phyloP scores from a whole-genome alignment of 306 rosid genomes.

The Nissolia schottii region DNA sequence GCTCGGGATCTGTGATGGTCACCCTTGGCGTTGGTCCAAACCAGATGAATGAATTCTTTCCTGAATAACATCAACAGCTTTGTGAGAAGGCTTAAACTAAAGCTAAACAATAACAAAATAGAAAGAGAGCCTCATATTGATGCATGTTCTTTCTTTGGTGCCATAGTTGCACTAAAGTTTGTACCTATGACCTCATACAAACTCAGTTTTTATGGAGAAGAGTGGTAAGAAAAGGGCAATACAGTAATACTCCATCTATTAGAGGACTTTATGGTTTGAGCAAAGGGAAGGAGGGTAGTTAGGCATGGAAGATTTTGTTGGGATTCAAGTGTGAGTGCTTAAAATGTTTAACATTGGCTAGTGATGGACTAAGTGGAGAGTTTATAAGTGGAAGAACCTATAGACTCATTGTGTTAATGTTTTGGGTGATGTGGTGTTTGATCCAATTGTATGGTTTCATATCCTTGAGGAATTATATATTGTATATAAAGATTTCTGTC shows the following conservation, averaged over 20 bases:
- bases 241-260: not conserved
- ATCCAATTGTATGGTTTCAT: too few species aligned
- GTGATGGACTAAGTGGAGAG: too few species aligned
- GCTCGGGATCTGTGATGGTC: conserved; percentile 43
- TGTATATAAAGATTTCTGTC: too few species aligned
- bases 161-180: not conserved
- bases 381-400: too few species aligned
- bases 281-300: too few species aligned
- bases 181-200: not conserved
- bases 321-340: too few species aligned
- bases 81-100: not conserved
- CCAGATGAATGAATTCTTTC: conserved; percentile 44
- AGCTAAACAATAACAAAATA: not conserved
- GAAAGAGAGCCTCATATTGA: not conserved
- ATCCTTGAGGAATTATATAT: too few species aligned
- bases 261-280: too few species aligned
- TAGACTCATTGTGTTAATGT: too few species aligned
- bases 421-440: too few species aligned
- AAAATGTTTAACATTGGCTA: too few species aligned
- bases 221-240: not conserved
- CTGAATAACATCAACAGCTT: conserved; percentile 18
- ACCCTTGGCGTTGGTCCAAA: conserved; percentile 50
- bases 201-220: not conserved
- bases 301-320: too few species aligned
- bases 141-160: not conserved